Base-by-base conservation (phyloP, 2,329 filamentous ascomycete species). In the Tolypocladium pustulatum region DNA sequence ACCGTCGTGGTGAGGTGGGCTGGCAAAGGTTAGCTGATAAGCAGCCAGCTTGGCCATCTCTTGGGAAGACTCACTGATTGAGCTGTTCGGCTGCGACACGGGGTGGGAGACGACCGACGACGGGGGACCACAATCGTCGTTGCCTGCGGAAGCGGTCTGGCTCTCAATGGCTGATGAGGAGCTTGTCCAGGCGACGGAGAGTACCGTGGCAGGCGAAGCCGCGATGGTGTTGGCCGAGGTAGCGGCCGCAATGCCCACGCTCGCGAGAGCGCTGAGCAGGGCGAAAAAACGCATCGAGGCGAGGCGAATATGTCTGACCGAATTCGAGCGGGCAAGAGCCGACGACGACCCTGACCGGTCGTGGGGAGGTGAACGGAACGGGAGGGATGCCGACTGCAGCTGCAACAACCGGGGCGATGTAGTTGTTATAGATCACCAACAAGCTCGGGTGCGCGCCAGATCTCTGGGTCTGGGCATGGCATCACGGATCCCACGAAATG, bases 251-350 rank as follows among this genome's bases (percentile, higher is more conserved):
- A 61, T 43, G 53, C 61, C 62, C 34, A 55, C 58, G 59, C 58
- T 27, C 32, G 58, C 61, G 37, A 63, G 49, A 17, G 53, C 58
- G 38, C 64, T 34, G 32, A 64, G 41, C 55, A 59, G 61, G 32
- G 61, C 57, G 53, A 61, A 54, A 38, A 61, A 54, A 38, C 61
- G 65, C 65, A 67, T 67, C 12, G 57, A 41, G 15, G 32, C 49
- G 49, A 9, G 20, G n/a, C n/a, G n/a, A n/a, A n/a, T n/a, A 27
- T n/a, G 4, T 52, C 13, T n/a, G 49, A n/a, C 3, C 27, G 27
- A 52, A 4, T 15, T 20, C 46, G 27, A 32, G 46, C n/a, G 15
- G 46, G 9, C 25, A 22, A 17, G 25, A 17, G 6, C 25, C n/a
- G n/a, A n/a, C 43, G 43, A 17, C 13, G 43, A 22, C 27, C 49